Conservation (phyloP, 2,329 filamentous ascomycete species). For the Cylindrodendrum hubeiense region DNA sequence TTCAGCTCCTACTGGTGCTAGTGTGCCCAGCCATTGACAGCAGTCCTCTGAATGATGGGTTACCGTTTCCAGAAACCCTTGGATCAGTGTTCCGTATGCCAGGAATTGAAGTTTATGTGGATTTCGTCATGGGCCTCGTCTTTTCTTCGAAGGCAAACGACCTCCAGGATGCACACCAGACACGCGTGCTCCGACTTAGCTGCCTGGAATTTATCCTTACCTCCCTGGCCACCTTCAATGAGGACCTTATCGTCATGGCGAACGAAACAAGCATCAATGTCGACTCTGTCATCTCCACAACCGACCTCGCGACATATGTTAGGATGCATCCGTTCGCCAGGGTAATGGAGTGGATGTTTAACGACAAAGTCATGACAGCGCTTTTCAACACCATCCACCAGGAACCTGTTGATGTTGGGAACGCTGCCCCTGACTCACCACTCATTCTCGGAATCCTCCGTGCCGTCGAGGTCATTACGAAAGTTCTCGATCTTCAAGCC, state of each 20-base stretch:
- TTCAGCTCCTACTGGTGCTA: constrained; percentile 80
- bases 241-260: constrained; percentile 88
- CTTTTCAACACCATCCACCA: constrained; percentile 86
- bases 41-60: constrained; percentile 74
- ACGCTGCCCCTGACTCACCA: constrained; percentile 81
- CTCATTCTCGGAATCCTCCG: constrained; percentile 83
- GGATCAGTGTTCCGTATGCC: constrained; percentile 80
- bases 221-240: constrained; percentile 90
- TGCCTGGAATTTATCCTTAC: constrained; percentile 87
- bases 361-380: constrained; percentile 85
- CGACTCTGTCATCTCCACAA: constrained; percentile 79
- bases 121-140: constrained; percentile 87
- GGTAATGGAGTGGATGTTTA: constrained; percentile 98
- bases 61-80: constrained; percentile 90
- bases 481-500: constrained; percentile 86
- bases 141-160: constrained; percentile 77
- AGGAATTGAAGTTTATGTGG: constrained; percentile 92
- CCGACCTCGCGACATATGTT: constrained; percentile 83
- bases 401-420: constrained; percentile 78
- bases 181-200: constrained; percentile 79
- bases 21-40: constrained; percentile 74
- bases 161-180: constrained; percentile 74
- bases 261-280: constrained; percentile 82
- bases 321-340: constrained; percentile 91
- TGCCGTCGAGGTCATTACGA: constrained; percentile 85